Base-by-base conservation (phyloP, 306 rosid genomes). In the Trifolium repens region DNA sequence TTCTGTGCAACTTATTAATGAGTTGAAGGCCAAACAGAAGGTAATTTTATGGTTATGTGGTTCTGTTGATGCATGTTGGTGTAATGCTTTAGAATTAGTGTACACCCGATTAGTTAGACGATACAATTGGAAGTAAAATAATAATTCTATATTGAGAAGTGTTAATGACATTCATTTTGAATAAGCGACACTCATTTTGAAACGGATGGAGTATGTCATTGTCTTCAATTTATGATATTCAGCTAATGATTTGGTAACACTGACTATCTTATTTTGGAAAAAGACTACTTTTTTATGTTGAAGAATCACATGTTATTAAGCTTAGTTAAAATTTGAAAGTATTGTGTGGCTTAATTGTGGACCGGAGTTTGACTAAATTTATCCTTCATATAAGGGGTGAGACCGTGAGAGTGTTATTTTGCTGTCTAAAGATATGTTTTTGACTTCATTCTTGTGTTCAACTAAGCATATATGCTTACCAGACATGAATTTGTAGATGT, bases 1-100 rank as follows among this genome's bases (percentile, higher is more conserved):
- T 65, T 83, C 92, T 35, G 67, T 87, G 82, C 86, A 89, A 71
- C 96, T 94, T 77, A 88, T 94, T 16, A 64, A 62, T 66, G 84
- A 88, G 53, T 69, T 91, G 85, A 88, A 96, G 84, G 81, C 89
- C 62, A 86, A 71, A 77, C 94, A 90, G 79, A 91, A 94, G 96
- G 98, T 93, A 81, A 26, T 58, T 58, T 58, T 58, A 58, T 11
- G 35, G 9, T 57, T 57, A 15, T 43, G 12, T 12, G 4, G 14
- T 43, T 43, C 14, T 42, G 24, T 22, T 22, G 24, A 22, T 22
- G 24, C 24, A 22, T 22, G 24, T 22, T 22, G 24, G 24, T 22
- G 24, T 22, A 22, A 22, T 22, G 24, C 24, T 22, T 22, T 22
- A 22, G 24, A n/a, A n/a, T n/a, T n/a, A n/a, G n/a, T n/a, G n/a